Conservation (phyloP, 2,329 filamentous ascomycete species). For the Fusarium denticulatum region DNA sequence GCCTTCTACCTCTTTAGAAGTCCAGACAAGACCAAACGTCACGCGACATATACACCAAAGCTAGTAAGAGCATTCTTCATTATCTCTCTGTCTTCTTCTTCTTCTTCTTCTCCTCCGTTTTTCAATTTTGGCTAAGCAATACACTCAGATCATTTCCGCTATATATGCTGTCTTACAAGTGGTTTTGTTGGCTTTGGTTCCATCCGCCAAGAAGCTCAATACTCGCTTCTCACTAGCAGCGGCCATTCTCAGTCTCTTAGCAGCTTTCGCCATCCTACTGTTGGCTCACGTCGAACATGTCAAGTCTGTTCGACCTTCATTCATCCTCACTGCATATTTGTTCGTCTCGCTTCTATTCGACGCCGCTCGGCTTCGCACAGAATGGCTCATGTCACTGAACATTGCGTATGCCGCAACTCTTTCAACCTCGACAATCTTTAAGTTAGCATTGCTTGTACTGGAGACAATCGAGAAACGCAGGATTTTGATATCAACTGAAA, state of each 20-base stretch:
- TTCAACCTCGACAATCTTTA: conserved; percentile 36
- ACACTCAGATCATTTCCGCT: conserved; percentile 34
- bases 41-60: conserved; percentile 43
- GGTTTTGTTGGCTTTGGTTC: conserved; percentile 40
- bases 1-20: conserved; percentile 37
- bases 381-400: conserved; percentile 46
- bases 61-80: conserved; percentile 22
- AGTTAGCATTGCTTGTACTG: conserved; percentile 41
- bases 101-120: not conserved
- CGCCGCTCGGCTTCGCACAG: conserved; percentile 45
- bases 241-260: conserved; percentile 43
- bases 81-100: not conserved
- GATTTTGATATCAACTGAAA: conserved; percentile 52
- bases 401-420: conserved; percentile 39
- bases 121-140: not conserved
- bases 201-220: conserved; percentile 39
- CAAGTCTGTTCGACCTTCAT: conserved; percentile 48
- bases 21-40: conserved; percentile 39
- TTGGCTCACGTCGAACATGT: conserved; percentile 47
- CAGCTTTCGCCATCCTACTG: conserved; percentile 42
- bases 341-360: conserved; percentile 47
- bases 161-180: conserved; percentile 41
- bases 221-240: conserved; percentile 45
- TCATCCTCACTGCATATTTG: conserved; percentile 45
- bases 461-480: conserved; percentile 47